phyloP scores from a whole-genome alignment of 768 basidiomycete species.

The Pholiota conissans region DNA sequence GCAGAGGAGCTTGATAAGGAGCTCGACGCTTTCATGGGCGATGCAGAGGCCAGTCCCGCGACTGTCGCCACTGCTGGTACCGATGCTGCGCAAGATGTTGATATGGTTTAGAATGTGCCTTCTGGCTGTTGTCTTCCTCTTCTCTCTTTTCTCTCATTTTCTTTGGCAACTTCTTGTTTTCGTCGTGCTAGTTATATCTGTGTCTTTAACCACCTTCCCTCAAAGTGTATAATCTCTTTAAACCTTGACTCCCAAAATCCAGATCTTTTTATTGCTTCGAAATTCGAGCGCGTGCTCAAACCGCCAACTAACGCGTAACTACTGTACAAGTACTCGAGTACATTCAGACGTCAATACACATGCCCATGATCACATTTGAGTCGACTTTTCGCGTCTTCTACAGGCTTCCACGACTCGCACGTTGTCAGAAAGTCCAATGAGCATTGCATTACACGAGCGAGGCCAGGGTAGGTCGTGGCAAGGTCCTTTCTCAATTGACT shows the following conservation, averaged over 20 bases:
- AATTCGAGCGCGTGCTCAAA: no score
- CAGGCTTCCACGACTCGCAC: not conserved
- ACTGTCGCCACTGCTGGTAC: conserved; percentile 11
- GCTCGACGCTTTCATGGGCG: conserved; percentile 84
- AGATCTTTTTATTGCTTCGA: no score
- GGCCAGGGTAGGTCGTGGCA: not conserved
- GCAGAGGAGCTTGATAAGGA: conserved; percentile 87
- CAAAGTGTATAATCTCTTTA: no score
- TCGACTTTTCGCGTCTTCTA: not conserved
- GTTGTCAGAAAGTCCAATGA: not conserved
- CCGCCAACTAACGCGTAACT: no score
- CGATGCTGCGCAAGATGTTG: conserved; percentile 23
- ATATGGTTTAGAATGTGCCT: conserved; percentile 6
- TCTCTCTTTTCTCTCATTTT: no score
- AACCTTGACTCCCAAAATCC: no score
- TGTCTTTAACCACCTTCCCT: no score
- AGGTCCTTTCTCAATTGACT: not conserved
- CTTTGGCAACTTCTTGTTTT: not conserved
- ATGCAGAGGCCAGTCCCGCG: conserved; percentile 34
- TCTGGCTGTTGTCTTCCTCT: not conserved
- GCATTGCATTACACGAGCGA: not conserved
- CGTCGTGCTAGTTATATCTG: not conserved
- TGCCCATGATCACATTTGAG: not conserved
- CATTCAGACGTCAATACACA: not conserved
- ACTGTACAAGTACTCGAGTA: no score